phyloP scores from a whole-genome alignment of 148 eudicot genomes.

The Arctostaphylos glauca region DNA sequence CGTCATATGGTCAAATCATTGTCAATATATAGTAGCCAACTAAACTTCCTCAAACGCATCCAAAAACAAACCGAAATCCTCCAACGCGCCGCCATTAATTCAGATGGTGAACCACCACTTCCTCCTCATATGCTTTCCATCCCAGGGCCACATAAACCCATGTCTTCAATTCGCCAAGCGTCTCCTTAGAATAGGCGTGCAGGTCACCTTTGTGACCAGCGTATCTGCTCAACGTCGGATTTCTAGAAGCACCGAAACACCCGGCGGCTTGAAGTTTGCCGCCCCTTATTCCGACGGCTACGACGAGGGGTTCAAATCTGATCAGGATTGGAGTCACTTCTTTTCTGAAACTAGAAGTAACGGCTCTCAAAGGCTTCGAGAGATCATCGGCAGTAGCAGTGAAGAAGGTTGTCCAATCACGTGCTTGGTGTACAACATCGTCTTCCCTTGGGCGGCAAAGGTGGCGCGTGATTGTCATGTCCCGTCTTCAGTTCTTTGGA shows the following conservation, averaged over 20 bases:
- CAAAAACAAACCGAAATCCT: not conserved
- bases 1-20: not conserved
- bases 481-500: constrained; percentile 57
- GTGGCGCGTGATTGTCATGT: constrained; percentile 51
- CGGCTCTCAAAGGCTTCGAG: constrained; percentile 26
- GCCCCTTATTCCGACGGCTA: constrained; percentile 43
- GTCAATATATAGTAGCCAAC: not conserved
- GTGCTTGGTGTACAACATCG: constrained; percentile 47
- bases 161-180: constrained; percentile 49
- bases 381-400: constrained; percentile 26
- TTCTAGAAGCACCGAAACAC: constrained; percentile 4
- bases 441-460: constrained; percentile 54
- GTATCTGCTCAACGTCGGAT: constrained; percentile 13
- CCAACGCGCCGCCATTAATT: not conserved
- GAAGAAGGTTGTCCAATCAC: constrained; percentile 43
- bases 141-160: constrained; percentile 62
- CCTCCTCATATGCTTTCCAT: constrained; percentile 29
- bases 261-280: constrained; percentile 33
- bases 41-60: not conserved
- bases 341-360: constrained; percentile 25
- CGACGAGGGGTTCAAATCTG: constrained; percentile 35
- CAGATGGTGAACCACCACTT: constrained; percentile 28
- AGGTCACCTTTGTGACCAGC: constrained; percentile 44
- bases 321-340: constrained; percentile 8
- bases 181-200: constrained; percentile 29